Percentiles rank a stretch among this genome's conserved stretches.
phyloP scores from a whole-genome alignment of 305 asterid genomes.

The Plantago coronopus region DNA sequence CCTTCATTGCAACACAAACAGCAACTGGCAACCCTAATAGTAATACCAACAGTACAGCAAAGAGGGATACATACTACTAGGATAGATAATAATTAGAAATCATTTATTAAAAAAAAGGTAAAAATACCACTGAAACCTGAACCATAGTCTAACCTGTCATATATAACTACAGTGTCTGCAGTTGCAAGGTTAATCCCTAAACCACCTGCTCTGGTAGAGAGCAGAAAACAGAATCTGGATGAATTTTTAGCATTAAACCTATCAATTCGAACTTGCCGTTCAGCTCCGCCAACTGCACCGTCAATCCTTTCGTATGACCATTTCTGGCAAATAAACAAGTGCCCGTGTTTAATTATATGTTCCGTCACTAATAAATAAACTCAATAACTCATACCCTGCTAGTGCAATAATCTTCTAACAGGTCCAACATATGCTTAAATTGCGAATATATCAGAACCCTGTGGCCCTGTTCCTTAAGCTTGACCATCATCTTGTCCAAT shows the following conservation, averaged over 20 bases:
- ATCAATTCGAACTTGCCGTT: slow-evolving; percentile 93
- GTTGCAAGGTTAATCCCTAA: slow-evolving; percentile 98
- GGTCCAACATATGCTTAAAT: slow-evolving; percentile 94
- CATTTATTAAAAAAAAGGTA: neutral
- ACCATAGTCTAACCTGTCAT: slow-evolving; percentile 68
- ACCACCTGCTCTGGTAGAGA: slow-evolving; percentile 99
- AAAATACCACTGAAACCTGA: slow-evolving; percentile 3
- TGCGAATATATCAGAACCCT: slow-evolving; percentile 90
- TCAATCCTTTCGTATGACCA: slow-evolving; percentile 94
- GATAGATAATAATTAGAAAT: neutral
- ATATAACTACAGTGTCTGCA: slow-evolving; percentile 94
- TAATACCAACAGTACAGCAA: neutral
- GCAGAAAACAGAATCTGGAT: slow-evolving; percentile 90
- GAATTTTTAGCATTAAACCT: slow-evolving; percentile 93
- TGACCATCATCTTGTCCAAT: slow-evolving; percentile 95
- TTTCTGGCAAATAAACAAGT: slow-evolving; percentile 50
- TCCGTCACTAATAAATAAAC: slow-evolving; percentile 6
- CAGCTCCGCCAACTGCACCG: slow-evolving; percentile 95
- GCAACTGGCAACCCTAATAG: no score
- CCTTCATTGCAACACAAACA: neutral
- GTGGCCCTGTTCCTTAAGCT: slow-evolving; percentile 94
- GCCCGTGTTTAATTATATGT: slow-evolving; percentile 20
- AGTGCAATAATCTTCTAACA: slow-evolving; percentile 94
- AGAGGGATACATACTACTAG: neutral
- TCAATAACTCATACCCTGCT: slow-evolving; percentile 45